Conservation (phyloP, 2,329 filamentous ascomycete genomes). For the Nectriaceae sp. region DNA sequence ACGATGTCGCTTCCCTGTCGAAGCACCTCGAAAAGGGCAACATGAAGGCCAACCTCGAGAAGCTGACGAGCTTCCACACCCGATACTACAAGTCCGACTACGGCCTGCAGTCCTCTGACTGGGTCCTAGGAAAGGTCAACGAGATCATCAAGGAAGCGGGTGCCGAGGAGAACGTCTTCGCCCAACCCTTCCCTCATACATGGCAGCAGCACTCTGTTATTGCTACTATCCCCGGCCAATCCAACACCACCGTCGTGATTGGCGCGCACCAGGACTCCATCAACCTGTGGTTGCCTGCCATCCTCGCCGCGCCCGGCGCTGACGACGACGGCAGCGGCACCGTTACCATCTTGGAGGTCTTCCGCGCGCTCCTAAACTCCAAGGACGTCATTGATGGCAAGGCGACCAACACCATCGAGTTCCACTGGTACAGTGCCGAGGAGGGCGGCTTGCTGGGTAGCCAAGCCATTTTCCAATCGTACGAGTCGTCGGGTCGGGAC, state of each 20-base stretch:
- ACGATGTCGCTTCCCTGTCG: conserved; percentile 67
- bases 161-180: conserved; percentile 67
- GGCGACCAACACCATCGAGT: conserved; percentile 85
- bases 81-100: conserved; percentile 79
- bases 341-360: conserved; percentile 90
- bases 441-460: conserved; percentile 86
- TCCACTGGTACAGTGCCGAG: conserved; percentile 94
- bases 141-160: conserved; percentile 71
- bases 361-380: conserved; percentile 78
- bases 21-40: conserved; percentile 71
- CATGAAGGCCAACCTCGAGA: conserved; percentile 77
- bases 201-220: conserved; percentile 94
- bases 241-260: conserved; percentile 82
- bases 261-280: conserved; percentile 95
- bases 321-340: conserved; percentile 94
- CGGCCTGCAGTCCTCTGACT: conserved; percentile 82
- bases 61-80: conserved; percentile 77
- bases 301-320: conserved; percentile 86
- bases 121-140: conserved; percentile 77
- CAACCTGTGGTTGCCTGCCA: conserved; percentile 84
- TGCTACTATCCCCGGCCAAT: conserved; percentile 84
- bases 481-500: conserved; percentile 71
- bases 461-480: conserved; percentile 84
- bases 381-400: conserved; percentile 70
- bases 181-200: conserved; percentile 73